Evolutionary conservation across 2,329 filamentous ascomycete genomes (phyloP), one percentile per base, ranked within the genome.

Genomic region (Aspergillus ustus): DNA sequence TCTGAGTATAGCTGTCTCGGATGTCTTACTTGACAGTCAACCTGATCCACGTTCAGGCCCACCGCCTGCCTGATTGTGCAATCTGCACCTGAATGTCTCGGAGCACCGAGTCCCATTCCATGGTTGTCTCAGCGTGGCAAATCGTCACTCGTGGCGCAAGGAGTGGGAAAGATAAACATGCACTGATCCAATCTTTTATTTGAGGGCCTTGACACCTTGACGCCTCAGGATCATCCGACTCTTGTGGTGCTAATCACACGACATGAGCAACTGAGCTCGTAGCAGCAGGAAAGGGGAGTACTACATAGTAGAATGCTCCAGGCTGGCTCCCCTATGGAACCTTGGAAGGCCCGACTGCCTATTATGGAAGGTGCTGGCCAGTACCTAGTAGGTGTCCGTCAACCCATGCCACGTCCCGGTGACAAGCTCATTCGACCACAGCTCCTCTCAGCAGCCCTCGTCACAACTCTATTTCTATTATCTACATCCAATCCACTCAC

Each of bases 21-120:
- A 49, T 52, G 57, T 59, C 57, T 59, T 45, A 59, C 57, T n/a
- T 37, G 28, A 37, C 19, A 19, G 19, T 37, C 15, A n/a, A 13
- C 20, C 25, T 45, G 20, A 22, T 17, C 52, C 28, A 44, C 15
- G 20, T 25, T 34, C 11, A 7, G 15, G 11, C n/a, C 22, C 31
- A 48, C 54, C 54, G 54, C 54, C 46, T 57, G 44, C 22, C 31
- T 19, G 1, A 5, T 40, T n/a, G 29, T 43, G 29, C 8, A 45
- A 46, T 29, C 40, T 55, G 52, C 34, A 40, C 34, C 34, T 40
- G 34, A 40, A 40, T 40, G 34, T 40, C 34, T 40, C 34, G 34
- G 34, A 40, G 34, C 34, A 40, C 34, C 34, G 34, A 15, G 34
- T 40, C 11, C 34, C 34, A 15, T 40, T 40, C 51, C 43, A 29